These are phyloP conservation scores for Ettlia oleoabundans DNA, from an alignment of 139 green algal species.

Conservation along the genomic window DNA sequence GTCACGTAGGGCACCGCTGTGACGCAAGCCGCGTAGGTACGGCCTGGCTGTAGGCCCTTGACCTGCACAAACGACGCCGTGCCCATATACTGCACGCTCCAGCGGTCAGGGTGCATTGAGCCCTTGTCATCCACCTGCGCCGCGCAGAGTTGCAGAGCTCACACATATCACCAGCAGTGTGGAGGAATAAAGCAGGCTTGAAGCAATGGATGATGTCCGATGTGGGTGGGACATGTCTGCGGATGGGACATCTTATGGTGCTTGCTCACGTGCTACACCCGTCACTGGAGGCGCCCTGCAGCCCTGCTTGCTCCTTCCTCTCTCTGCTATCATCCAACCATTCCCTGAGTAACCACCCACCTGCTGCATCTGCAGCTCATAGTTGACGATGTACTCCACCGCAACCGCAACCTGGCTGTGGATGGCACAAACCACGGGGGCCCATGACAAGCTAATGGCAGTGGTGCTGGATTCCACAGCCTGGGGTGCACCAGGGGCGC, in stretches of 20 bases:
- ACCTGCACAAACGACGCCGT: constrained; percentile 56
- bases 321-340: background rate
- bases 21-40: constrained; percentile 60
- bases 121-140: constrained; percentile 21
- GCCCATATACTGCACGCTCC: constrained; percentile 43
- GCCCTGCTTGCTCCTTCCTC: background rate
- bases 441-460: constrained; percentile 40
- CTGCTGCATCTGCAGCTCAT: constrained; percentile 52
- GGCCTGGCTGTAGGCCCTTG: constrained; percentile 53
- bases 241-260: background rate
- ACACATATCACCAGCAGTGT: too few species aligned
- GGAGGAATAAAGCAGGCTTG: too few species aligned
- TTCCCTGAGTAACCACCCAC: background rate
- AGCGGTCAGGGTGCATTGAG: constrained; percentile 23
- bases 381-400: constrained; percentile 35
- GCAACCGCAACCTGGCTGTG: background rate
- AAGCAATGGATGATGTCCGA: too few species aligned
- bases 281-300: too few species aligned
- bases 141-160: background rate
- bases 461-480: constrained; percentile 6
- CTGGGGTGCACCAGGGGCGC: background rate
- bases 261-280: background rate
- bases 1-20: constrained; percentile 15
- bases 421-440: constrained; percentile 25
- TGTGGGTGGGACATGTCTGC: background rate